Conservation (phyloP, 2,329 filamentous ascomycete species). For the Pseudogymnoascus sp. region DNA sequence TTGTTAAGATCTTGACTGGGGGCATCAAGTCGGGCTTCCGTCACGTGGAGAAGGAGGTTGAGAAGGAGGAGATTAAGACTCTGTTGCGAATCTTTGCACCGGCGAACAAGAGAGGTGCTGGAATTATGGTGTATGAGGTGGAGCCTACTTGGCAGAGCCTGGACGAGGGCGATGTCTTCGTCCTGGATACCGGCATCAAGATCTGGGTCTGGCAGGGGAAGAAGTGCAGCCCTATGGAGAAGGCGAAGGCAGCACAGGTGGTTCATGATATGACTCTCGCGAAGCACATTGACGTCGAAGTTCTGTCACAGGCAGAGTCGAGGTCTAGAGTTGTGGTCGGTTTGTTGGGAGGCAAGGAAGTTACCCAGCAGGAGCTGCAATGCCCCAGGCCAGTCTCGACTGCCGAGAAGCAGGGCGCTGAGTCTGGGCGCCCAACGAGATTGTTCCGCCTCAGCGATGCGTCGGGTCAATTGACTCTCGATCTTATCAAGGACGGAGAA, state of each 20-base stretch:
- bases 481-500: constrained; percentile 48
- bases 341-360: constrained; percentile 43
- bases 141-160: constrained; percentile 53
- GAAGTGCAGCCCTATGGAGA: constrained; percentile 60
- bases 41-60: constrained; percentile 46
- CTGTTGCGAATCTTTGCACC: constrained; percentile 58
- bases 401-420: background rate
- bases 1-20: constrained; percentile 51
- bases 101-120: constrained; percentile 37
- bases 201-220: constrained; percentile 65
- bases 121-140: constrained; percentile 56
- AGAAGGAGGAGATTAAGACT: constrained; percentile 39
- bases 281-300: constrained; percentile 58
- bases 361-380: constrained; percentile 35
- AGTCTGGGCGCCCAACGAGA: constrained; percentile 27
- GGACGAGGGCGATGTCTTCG: constrained; percentile 59
- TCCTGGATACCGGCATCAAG: constrained; percentile 54
- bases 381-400: constrained; percentile 35
- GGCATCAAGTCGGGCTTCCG: constrained; percentile 56
- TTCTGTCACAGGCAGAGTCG: constrained; percentile 53
- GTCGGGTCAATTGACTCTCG: constrained; percentile 48
- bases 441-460: constrained; percentile 58
- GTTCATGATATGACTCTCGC: constrained; percentile 57
- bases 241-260: constrained; percentile 59
- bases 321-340: constrained; percentile 47